phyloP scores from a whole-genome alignment of 176 grass and related monocot genomes.

The Alloteropsis semialata region DNA sequence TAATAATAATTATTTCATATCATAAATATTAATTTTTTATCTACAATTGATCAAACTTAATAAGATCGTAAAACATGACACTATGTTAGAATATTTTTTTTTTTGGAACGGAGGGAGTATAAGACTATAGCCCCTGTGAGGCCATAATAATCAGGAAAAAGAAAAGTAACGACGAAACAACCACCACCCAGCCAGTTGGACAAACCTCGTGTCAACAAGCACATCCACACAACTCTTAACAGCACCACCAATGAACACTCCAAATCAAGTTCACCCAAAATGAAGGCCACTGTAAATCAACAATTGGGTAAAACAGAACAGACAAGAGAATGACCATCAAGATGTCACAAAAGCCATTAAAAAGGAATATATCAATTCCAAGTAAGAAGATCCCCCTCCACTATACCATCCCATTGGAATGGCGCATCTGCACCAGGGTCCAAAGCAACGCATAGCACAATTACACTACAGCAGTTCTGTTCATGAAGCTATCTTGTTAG shows the following conservation, averaged over 20 bases:
- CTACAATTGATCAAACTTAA: too few species aligned
- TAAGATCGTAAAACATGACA: too few species aligned
- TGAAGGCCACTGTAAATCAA: background rate
- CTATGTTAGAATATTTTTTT: too few species aligned
- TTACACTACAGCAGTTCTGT: conserved; percentile 1
- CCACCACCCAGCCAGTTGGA: too few species aligned
- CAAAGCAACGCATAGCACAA: background rate
- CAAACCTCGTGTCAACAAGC: too few species aligned
- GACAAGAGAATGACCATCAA: background rate
- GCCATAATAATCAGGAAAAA: too few species aligned
- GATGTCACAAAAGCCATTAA: conserved; percentile 5
- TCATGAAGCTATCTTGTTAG: background rate
- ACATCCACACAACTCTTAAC: too few species aligned
- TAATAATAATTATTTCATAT: too few species aligned
- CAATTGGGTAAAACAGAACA: background rate
- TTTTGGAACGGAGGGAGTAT: too few species aligned
- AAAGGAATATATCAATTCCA: background rate
- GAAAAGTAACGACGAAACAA: too few species aligned
- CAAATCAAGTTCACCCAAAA: background rate
- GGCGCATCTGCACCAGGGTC: background rate
- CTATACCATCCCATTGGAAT: conserved; percentile 12
- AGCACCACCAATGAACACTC: background rate
- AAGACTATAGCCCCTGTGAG: too few species aligned
- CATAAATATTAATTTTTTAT: too few species aligned
- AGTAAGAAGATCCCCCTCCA: conserved; percentile 13